These are phyloP conservation scores for Clitopilus hobsonii DNA, from an alignment of 768 basidiomycete genomes.

Conservation along the genomic window DNA sequence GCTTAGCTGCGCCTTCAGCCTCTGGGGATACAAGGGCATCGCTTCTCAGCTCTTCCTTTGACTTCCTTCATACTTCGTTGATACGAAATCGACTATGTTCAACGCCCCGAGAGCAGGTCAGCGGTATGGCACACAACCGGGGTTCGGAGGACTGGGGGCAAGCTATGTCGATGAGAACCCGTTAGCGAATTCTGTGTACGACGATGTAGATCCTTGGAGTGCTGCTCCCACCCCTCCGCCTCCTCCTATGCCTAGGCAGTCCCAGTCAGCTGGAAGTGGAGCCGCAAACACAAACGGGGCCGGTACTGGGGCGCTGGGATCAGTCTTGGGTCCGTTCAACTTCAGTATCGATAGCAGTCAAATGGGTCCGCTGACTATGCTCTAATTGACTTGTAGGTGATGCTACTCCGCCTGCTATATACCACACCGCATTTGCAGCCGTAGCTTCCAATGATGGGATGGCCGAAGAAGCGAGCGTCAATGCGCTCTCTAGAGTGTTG, in stretches of 20 bases:
- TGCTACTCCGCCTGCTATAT: conserved; percentile 75
- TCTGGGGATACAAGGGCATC: neutral
- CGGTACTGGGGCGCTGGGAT: neutral
- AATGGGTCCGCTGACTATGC: conserved; percentile 4
- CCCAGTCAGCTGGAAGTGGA: conserved; percentile 34
- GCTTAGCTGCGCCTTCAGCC: neutral
- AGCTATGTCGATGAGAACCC: conserved; percentile 80
- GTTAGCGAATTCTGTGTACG: conserved; percentile 67
- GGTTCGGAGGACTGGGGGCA: conserved; percentile 42
- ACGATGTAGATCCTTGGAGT: conserved; percentile 82
- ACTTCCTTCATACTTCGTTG: neutral
- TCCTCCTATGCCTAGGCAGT: conserved; percentile 49
- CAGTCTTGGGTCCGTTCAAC: neutral
- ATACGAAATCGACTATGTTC: conserved; percentile 52
- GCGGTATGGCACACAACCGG: conserved; percentile 56
- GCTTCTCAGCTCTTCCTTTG: neutral
- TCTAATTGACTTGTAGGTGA: conserved; percentile 46
- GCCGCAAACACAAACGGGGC: no score
- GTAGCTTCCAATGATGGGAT: conserved; percentile 57
- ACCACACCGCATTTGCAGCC: conserved; percentile 66
- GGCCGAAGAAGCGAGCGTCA: conserved; percentile 77
- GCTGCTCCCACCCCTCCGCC: conserved; percentile 67
- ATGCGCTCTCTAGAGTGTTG: conserved; percentile 75
- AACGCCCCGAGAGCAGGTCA: conserved; percentile 77
- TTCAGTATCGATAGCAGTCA: neutral